A percentile compares a stretch with the other conserved stretches of the same genome.
phyloP scores from a whole-genome alignment of 768 basidiomycete species.

The Paxillus ammoniavirescens region DNA sequence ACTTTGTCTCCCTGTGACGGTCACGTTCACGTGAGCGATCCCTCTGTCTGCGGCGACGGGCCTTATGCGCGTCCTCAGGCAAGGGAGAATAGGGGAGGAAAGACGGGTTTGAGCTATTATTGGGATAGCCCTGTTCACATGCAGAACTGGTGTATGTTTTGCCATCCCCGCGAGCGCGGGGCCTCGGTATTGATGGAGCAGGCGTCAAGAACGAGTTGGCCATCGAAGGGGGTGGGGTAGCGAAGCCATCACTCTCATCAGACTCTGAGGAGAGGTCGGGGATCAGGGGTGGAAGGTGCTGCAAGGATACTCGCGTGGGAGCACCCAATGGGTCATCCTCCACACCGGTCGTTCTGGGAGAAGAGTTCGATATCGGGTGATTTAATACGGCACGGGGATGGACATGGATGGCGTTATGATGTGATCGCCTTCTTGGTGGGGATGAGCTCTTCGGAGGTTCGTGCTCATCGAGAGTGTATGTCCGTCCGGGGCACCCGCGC shows the following conservation, averaged over 20 bases:
- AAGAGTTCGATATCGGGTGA: neutral
- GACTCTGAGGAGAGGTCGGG: slow-evolving; percentile 61
- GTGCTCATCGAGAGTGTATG: slow-evolving; percentile 51
- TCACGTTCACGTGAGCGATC: slow-evolving; percentile 13
- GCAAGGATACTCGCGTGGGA: slow-evolving; percentile 9
- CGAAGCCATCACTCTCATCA: slow-evolving; percentile 61
- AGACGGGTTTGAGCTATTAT: slow-evolving; percentile 1
- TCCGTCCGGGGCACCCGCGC: slow-evolving; percentile 73
- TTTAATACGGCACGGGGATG: slow-evolving; percentile 44
- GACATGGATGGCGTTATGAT: slow-evolving; percentile 35
- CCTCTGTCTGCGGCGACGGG: slow-evolving; percentile 12
- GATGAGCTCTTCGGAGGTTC: slow-evolving; percentile 12
- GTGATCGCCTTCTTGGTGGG: slow-evolving; percentile 15
- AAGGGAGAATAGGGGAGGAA: slow-evolving; percentile 7
- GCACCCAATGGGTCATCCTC: slow-evolving; percentile 13
- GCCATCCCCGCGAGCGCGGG: slow-evolving; percentile 10
- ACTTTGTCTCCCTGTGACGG: slow-evolving; percentile 6
- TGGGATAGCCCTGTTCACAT: slow-evolving; percentile 4
- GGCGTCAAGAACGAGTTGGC: neutral
- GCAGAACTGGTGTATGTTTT: slow-evolving; percentile 1
- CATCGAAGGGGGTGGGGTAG: slow-evolving; percentile 28
- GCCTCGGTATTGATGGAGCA: slow-evolving; percentile 13
- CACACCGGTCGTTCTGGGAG: neutral
- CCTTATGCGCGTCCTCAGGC: slow-evolving; percentile 5
- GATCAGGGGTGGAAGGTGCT: slow-evolving; percentile 48